Base-by-base conservation (phyloP, 2,329 filamentous ascomycete genomes). In the Trichoderma oligosporum region DNA sequence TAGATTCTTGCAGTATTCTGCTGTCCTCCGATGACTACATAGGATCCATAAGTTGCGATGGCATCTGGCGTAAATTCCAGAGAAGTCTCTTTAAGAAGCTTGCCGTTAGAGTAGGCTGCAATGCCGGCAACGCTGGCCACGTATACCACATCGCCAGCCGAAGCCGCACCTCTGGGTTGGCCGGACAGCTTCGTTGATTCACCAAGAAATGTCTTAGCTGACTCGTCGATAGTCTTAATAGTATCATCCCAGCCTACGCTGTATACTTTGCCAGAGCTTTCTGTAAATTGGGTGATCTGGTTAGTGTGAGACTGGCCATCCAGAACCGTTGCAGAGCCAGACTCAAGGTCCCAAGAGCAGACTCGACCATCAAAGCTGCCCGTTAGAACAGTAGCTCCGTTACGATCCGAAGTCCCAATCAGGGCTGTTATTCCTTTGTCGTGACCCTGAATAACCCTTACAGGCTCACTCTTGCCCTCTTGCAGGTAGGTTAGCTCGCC, bases 181-280 rank as follows among this genome's bases (percentile, higher is more conserved):
- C 86, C 87, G 2, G 83, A 78, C 18, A 96, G 81, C 67, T 88
- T 86, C 29, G 80, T 74, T 1, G 83, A 78, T 48, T 80, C 79
- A 56, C 88, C 90, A 5, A 86, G 80, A 70, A 95, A 97, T 0
- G 86, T 89, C 66, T 84, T 87, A 52, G 86, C 83, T 1, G 84
- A 80, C 58, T 87, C 80, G 62, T 96, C 91, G 33, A 95, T 80
- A 41, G 83, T 87, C 61, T 91, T 87, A 33, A 97, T 78, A 1
- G 87, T 91, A 71, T 99, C 94, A 68, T 99, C 94, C 94, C 93
- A 99, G 61, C 87, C 92, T 53, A 93, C 88, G 66, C 87, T 93
- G 74, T 89, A 92, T n/a, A 91, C 83, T 62, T 84, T 81, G 31
- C 84, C 82, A 2, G 77, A 69, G 7, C 77, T 76, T 1, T 83